Evolutionary conservation across 2,329 filamentous ascomycete genomes (phyloP).

Genomic region (Talaromyces sp.): DNA sequence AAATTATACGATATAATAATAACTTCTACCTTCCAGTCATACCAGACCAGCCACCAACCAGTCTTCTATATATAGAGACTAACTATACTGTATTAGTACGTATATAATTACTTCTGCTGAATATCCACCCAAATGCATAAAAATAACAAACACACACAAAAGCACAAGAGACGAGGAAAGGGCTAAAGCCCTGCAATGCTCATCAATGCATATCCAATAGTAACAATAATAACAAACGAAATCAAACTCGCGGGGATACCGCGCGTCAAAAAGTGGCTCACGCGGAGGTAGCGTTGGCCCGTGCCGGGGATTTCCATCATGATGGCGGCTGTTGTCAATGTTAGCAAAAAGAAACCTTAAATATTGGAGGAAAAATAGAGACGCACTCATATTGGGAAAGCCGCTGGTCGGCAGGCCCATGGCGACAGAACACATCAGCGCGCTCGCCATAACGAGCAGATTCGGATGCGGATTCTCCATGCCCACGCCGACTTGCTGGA

Average conservation of each 20-base stretch:
- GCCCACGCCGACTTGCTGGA: slow-evolving; percentile 73
- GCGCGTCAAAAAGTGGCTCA: slow-evolving; percentile 91
- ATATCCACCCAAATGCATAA: slow-evolving; percentile 12
- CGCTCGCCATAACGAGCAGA: slow-evolving; percentile 87
- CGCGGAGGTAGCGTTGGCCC: slow-evolving; percentile 83
- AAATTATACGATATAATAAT: background rate
- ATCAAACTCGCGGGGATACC: slow-evolving; percentile 83
- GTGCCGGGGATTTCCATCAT: slow-evolving; percentile 97
- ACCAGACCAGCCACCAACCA: too few species aligned
- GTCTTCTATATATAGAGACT: background rate
- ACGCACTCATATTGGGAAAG: slow-evolving; percentile 99
- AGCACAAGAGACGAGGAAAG: background rate
- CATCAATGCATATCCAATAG: slow-evolving; percentile 89
- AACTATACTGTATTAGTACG: background rate
- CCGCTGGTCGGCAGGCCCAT: slow-evolving; percentile 95
- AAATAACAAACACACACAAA: slow-evolving; percentile 10
- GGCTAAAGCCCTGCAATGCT: slow-evolving; percentile 60
- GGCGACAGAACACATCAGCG: slow-evolving; percentile 94
- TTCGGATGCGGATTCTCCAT: slow-evolving; percentile 94
- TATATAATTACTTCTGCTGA: background rate
- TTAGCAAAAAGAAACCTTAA: slow-evolving; percentile 4
- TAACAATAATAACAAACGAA: slow-evolving; percentile 75
- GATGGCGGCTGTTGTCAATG: slow-evolving; percentile 65
- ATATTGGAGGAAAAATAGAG: slow-evolving; percentile 3
- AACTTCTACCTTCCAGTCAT: too few species aligned